Percentiles rank a stretch among this genome's conserved stretches.
phyloP scores from a whole-genome alignment of 2,329 filamentous ascomycete genomes.

The Xylariaceae sp. region DNA sequence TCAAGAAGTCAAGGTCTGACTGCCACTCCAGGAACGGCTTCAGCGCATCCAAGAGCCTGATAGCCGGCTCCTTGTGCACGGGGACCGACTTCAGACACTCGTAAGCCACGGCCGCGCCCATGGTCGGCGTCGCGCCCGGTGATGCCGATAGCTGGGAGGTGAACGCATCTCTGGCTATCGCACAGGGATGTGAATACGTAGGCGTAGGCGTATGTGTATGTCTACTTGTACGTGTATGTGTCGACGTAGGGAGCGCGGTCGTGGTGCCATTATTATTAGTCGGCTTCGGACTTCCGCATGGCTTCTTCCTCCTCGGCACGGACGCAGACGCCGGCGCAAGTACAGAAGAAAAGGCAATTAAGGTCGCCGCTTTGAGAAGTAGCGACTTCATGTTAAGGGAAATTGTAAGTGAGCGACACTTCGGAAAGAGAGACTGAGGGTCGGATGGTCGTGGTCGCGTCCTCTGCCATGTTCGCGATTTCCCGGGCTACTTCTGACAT shows the following conservation, averaged over 20 bases:
- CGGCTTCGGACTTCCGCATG: no score
- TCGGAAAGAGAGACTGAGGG: conserved; percentile 11
- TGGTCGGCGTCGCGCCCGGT: conserved; percentile 6
- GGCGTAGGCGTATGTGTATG: conserved; percentile 6
- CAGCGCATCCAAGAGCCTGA: conserved; percentile 9
- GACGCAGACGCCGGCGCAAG: conserved; percentile 5
- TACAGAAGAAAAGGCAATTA: conserved; percentile 2
- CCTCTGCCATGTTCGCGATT: no score
- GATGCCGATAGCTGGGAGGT: conserved; percentile 5
- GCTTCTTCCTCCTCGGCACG: neutral
- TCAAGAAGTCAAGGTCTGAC: conserved; percentile 10
- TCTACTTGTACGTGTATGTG: no score
- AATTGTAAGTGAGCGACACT: no score
- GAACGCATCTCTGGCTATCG: conserved; percentile 10
- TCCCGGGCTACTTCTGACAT: no score
- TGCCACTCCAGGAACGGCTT: conserved; percentile 15
- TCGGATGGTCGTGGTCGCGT: no score
- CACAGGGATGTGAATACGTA: conserved; percentile 9
- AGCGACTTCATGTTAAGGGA: conserved; percentile 7
- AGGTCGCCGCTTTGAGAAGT: conserved; percentile 1
- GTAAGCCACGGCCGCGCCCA: conserved; percentile 10
- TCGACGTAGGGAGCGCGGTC: no score
- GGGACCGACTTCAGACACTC: conserved; percentile 12
- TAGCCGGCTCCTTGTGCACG: conserved; percentile 10
- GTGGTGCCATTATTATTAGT: no score